Conservation (phyloP, 1,284 basidiomycete genomes). For the Gomphus bonarii region DNA sequence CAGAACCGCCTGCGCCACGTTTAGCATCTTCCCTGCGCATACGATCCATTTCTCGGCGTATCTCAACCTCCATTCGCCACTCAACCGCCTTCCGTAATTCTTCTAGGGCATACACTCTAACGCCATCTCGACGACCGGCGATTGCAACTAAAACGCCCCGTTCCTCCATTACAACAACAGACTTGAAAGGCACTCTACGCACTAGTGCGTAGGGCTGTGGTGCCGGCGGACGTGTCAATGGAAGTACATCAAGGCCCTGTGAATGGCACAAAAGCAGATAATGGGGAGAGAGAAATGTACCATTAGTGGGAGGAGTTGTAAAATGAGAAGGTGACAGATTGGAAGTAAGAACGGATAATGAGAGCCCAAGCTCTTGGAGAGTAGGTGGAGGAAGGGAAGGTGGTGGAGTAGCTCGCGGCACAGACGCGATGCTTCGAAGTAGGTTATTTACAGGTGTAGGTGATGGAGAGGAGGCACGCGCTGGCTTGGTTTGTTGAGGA, state of each 20-base stretch:
- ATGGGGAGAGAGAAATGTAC: conserved; percentile 67
- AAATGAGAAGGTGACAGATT: conserved; percentile 67
- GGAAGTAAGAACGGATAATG: conserved; percentile 51
- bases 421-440: conserved; percentile 34
- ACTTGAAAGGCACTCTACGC: conserved; percentile 68
- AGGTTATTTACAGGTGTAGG: conserved; percentile 19
- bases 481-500: conserved; percentile 17
- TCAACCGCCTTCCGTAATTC: conserved; percentile 74
- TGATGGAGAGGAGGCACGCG: conserved; percentile 17
- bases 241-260: conserved; percentile 72
- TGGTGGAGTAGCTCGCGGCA: conserved; percentile 49
- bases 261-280: conserved; percentile 74
- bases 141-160: conserved; percentile 77
- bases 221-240: conserved; percentile 58
- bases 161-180: conserved; percentile 81
- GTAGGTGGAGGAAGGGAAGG: conserved; percentile 59
- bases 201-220: conserved; percentile 70
- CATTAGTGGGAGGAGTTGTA: conserved; percentile 60
- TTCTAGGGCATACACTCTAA: conserved; percentile 74
- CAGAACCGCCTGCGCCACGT: conserved; percentile 25
- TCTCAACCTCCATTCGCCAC: conserved; percentile 75
- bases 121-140: conserved; percentile 70
- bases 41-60: conserved; percentile 60
- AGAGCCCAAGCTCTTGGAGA: conserved; percentile 65
- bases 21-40: conserved; percentile 54